These are phyloP conservation scores for Fusarium nisikadoi DNA, from an alignment of 2,329 filamentous ascomycete species.

Conservation along the genomic window DNA sequence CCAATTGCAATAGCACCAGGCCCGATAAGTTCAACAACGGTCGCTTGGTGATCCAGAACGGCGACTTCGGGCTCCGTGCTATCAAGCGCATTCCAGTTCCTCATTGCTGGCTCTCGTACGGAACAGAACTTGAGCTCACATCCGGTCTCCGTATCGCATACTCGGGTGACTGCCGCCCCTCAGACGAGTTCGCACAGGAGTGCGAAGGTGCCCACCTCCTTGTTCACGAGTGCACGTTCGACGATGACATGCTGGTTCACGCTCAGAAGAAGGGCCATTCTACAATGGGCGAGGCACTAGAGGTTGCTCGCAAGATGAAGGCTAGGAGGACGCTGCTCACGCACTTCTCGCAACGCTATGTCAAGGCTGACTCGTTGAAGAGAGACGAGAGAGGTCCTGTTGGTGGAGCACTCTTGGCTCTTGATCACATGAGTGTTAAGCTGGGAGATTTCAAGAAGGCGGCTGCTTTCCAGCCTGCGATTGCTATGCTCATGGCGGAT, in stretches of 20 bases:
- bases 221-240: slow-evolving; percentile 96
- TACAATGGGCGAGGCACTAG: slow-evolving; percentile 87
- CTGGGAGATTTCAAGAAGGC: slow-evolving; percentile 76
- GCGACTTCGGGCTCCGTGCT: slow-evolving; percentile 69
- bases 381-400: slow-evolving; percentile 48
- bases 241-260: slow-evolving; percentile 82
- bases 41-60: slow-evolving; percentile 53
- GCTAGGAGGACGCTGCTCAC: slow-evolving; percentile 86
- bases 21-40: slow-evolving; percentile 46
- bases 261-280: slow-evolving; percentile 90
- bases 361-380: slow-evolving; percentile 63
- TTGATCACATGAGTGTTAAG: slow-evolving; percentile 81
- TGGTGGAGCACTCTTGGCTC: slow-evolving; percentile 72
- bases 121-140: slow-evolving; percentile 80
- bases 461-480: slow-evolving; percentile 51
- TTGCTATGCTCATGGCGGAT: slow-evolving; percentile 36
- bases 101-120: slow-evolving; percentile 85
- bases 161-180: slow-evolving; percentile 92
- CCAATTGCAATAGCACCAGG: slow-evolving; percentile 39
- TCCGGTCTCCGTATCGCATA: slow-evolving; percentile 88
- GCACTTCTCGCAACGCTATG: slow-evolving; percentile 95
- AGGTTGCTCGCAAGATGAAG: slow-evolving; percentile 79
- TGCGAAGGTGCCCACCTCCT: slow-evolving; percentile 82
- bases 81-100: slow-evolving; percentile 75
- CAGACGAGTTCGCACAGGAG: slow-evolving; percentile 72